Evolutionary conservation across 805 yeast species (phyloP), one percentile per base, ranked within the genome.

Genomic region (Cyberlindnera japonica): DNA sequence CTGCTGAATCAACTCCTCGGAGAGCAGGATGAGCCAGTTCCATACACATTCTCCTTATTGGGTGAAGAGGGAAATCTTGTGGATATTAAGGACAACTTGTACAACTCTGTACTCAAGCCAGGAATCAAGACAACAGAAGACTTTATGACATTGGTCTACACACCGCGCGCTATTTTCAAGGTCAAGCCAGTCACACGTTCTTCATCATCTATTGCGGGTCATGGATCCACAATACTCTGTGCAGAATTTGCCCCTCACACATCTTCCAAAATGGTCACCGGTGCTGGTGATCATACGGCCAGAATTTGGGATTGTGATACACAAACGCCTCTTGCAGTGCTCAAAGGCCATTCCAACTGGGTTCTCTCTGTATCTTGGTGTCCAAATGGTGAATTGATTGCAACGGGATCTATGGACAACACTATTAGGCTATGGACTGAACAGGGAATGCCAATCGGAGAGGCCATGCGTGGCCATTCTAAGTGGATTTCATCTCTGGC

Each of bases 251-350:
- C 99, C 2, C 99, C 99, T 22, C 74, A 84, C 55, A 81, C 90
- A 14, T 77, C 91, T 14, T 73, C 90, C 3, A 71, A 86, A 51
- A 79, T 90, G 83, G 93, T 86, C 29, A 84, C 97, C 0, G 99
- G 99, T 26, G 87, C 96, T 6, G 99, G 99, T 33, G 99, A 93
- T 63, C 77, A 83, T 26, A 90, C 98, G 8, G 97, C 98, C 3
- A 72, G 98, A 58, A 76, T 91, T 35, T 93, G 99, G 99, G 97
- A 90, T 64, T 85, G 96, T 62, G 82, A 88, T 54, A 90, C 98
- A 0, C 93, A 87, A 51, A 93, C 99, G 0, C 96, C 96, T 8
- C 68, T 81, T 57, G 74, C 78, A 46, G 86, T 95, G 0, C 66
- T 93, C 38, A 56, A 70, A 5, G 98, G 98, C 1, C 99, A 93